phyloP scores from a whole-genome alignment of 805 yeast species.

The Komagataella populi region DNA sequence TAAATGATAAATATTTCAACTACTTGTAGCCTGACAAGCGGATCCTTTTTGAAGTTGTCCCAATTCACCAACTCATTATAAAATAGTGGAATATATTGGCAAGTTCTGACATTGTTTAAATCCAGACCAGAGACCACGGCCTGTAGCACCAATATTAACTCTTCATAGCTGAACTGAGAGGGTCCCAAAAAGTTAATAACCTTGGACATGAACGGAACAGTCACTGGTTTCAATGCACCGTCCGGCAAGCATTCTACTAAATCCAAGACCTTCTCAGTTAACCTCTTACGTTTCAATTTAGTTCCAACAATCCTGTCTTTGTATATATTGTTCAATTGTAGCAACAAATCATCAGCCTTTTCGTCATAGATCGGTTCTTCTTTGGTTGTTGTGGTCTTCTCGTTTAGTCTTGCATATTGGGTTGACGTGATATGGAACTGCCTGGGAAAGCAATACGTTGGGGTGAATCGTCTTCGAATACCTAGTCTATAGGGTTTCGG shows the following conservation, averaged over 20 bases:
- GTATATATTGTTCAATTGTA: not conserved
- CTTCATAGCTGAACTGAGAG: not conserved
- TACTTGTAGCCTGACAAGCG: conserved; percentile 12
- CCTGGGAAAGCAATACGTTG: not conserved
- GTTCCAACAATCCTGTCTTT: not conserved
- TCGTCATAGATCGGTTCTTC: not conserved
- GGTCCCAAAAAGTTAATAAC: conserved; percentile 16
- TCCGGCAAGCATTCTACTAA: not conserved
- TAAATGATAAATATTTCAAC: conserved; percentile 20
- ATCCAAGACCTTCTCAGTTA: not conserved
- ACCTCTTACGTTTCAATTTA: not conserved
- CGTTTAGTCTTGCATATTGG: not conserved
- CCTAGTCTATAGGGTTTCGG: not conserved
- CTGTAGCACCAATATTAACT: conserved; percentile 3
- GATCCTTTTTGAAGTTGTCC: conserved; percentile 8
- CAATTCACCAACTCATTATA: conserved; percentile 16
- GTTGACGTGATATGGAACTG: not conserved
- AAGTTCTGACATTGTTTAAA: conserved; percentile 1
- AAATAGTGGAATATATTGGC: conserved; percentile 18
- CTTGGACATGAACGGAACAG: conserved; percentile 12
- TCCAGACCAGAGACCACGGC: conserved; percentile 2
- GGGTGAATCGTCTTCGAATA: not conserved
- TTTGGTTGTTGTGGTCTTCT: not conserved
- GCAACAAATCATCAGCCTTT: not conserved
- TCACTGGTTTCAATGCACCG: not conserved